Conservation (phyloP, 2,329 filamentous ascomycete species). For the Colletotrichum musae region DNA sequence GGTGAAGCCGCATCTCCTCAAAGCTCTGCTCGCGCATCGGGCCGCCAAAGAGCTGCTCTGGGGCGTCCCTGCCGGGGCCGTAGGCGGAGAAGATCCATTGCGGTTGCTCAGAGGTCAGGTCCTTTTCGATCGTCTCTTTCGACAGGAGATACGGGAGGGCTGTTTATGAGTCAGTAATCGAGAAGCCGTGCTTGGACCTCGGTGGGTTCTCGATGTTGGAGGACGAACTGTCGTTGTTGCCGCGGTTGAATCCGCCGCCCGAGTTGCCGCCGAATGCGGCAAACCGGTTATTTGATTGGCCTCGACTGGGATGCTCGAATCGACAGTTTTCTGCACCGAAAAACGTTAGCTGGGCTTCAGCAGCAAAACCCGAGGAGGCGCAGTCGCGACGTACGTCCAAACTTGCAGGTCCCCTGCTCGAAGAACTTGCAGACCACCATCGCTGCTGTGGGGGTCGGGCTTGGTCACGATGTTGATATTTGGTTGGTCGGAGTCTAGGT, state of each 20-base stretch:
- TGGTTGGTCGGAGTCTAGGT: neutral
- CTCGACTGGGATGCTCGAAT: constrained; percentile 65
- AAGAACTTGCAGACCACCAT: constrained; percentile 65
- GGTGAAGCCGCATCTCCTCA: constrained; percentile 88
- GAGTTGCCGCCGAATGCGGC: constrained; percentile 40
- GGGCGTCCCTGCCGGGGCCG: constrained; percentile 81
- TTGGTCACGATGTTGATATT: neutral
- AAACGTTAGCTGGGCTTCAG: constrained; percentile 14
- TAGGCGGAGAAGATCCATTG: constrained; percentile 91
- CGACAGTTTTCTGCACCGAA: constrained; percentile 62
- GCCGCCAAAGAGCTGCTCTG: constrained; percentile 88
- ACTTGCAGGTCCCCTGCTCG: constrained; percentile 66
- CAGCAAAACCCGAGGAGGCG: neutral
- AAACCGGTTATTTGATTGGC: constrained; percentile 41
- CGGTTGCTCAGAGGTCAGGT: constrained; percentile 80
- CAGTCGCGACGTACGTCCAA: constrained; percentile 59
- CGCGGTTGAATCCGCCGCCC: constrained; percentile 39
- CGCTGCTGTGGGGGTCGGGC: constrained; percentile 27
- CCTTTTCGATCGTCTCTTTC: constrained; percentile 72
- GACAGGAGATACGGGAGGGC: constrained; percentile 65
- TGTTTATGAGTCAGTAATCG: constrained; percentile 11
- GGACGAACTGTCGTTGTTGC: constrained; percentile 37
- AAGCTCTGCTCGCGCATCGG: constrained; percentile 85
- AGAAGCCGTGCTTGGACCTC: neutral
- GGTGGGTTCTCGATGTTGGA: neutral